phyloP scores from a whole-genome alignment of 2,329 filamentous ascomycete species.

The Ramichloridium luteum region DNA sequence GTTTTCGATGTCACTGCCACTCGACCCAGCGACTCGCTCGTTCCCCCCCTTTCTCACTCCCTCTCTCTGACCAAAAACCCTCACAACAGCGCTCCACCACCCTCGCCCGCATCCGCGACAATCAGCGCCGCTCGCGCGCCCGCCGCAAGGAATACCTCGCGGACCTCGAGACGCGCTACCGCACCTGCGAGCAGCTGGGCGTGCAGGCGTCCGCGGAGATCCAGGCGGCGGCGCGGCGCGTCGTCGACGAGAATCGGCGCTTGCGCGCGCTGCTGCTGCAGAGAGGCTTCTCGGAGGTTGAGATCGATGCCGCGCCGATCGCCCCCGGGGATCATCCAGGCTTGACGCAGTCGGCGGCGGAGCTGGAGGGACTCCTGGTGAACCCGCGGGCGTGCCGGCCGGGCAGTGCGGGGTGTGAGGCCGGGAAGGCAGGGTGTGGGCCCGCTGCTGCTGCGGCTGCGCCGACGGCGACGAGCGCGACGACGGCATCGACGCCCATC shows the following conservation, averaged over 20 bases:
- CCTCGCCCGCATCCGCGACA: slow-evolving; percentile 56
- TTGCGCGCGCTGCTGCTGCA: slow-evolving; percentile 48
- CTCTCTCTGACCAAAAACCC: no score
- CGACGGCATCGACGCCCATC: slow-evolving; percentile 2
- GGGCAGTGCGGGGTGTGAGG: no score
- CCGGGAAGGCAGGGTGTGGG: no score
- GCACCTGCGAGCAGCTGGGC: slow-evolving; percentile 51
- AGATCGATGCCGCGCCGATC: slow-evolving; percentile 33
- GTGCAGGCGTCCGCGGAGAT: slow-evolving; percentile 60
- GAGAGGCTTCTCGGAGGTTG: slow-evolving; percentile 45
- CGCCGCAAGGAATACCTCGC: slow-evolving; percentile 61
- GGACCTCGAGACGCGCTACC: slow-evolving; percentile 54
- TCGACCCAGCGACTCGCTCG: no score
- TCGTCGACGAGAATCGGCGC: slow-evolving; percentile 56
- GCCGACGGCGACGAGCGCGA: slow-evolving; percentile 2
- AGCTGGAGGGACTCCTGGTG: background rate
- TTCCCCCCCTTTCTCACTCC: no score
- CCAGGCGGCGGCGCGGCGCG: slow-evolving; percentile 54
- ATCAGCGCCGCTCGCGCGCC: slow-evolving; percentile 64
- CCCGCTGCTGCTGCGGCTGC: no score
- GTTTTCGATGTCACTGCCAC: no score
- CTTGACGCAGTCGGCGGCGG: slow-evolving; percentile 4
- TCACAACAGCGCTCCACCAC: slow-evolving; percentile 24
- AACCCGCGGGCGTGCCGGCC: background rate
- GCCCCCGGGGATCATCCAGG: background rate